Evolutionary conservation across 1,284 basidiomycete species (phyloP), one percentile per base, ranked within the genome.

Genomic region (Heterobasidion occidentale): DNA sequence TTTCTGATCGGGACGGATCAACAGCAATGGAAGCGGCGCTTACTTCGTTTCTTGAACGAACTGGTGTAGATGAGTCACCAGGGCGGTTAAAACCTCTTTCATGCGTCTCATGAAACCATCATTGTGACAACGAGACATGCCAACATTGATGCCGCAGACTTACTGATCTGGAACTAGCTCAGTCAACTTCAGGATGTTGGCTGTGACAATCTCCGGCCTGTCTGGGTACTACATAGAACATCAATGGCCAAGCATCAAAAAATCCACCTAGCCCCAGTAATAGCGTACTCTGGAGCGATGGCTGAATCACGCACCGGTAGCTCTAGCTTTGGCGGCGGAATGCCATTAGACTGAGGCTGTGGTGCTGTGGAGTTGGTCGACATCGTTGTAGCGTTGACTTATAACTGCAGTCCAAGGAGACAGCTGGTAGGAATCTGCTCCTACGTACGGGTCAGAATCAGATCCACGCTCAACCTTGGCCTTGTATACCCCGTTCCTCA

Each of bases 31-130:
- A 34, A 14, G 15, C 38, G 2, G n/a, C 9, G 19, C 52, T 15
- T 9, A 53, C 52, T 11, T 44, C 2, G 52, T 45, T 46, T 53
- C 52, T 11, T 19, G 52, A 68, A 67, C 82, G 75, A 63, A 90
- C 67, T 47, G 80, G 78, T 56, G 84, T 77, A 56, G 78, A 78
- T 60, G 81, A 63, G 56, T 78, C 74, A 68, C 80, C 79, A 51
- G 73, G 57, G 42, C 85, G 83, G 58, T 79, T 70, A 61, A 54
- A 20, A 71, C 60, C 60, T 68, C 69, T 20, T 60, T 63, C 55
- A 59, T 61, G 33, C 68, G 65, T 8, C 68, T 69, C 11, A 38
- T 27, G 17, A 33, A 44, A 45, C 11, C 19, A 5, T 53, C 36
- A 53, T 14, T 34, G 14, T 38, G 5, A 45, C 36, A 8, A 20